Conservation (phyloP, 768 basidiomycete species). For the Lepiota venenata region DNA sequence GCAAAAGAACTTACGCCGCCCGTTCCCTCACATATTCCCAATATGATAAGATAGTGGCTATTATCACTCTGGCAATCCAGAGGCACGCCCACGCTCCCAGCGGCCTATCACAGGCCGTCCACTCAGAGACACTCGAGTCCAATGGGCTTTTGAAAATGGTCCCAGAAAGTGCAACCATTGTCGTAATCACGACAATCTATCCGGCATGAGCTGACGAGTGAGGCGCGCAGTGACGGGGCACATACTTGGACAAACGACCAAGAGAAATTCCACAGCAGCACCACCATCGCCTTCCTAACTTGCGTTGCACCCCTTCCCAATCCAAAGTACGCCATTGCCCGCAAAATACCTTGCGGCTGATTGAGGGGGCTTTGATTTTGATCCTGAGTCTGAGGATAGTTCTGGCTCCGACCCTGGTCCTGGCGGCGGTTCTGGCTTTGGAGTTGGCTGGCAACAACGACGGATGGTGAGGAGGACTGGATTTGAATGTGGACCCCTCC, state of each 20-base stretch:
- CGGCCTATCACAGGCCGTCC: conserved; percentile 60
- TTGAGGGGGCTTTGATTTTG: background rate
- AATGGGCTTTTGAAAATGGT: conserved; percentile 44
- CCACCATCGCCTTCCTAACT: conserved; percentile 50
- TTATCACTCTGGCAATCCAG: conserved; percentile 53
- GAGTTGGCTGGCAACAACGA: background rate
- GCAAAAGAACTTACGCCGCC: conserved; percentile 19
- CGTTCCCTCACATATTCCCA: conserved; percentile 52
- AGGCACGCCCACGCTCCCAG: conserved; percentile 65
- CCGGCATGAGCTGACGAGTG: background rate
- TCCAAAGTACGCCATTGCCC: conserved; percentile 41
- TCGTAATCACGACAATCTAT: conserved; percentile 50
- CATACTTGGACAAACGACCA: conserved; percentile 53
- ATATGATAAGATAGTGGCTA: conserved; percentile 46
- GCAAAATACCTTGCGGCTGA: background rate
- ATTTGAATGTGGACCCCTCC: background rate
- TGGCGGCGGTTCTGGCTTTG: background rate
- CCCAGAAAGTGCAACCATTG: conserved; percentile 45
- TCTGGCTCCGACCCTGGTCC: conserved; percentile 7
- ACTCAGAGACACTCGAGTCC: conserved; percentile 42
- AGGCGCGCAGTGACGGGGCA: conserved; percentile 1
- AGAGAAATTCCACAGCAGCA: conserved; percentile 44
- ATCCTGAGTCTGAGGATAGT: background rate
- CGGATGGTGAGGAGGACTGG: background rate
- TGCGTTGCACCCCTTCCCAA: conserved; percentile 49